A percentile compares a stretch with the other conserved stretches of the same genome.
phyloP scores from a whole-genome alignment of 495 filamentous ascomycete genomes.

The Trichoderma virens region DNA sequence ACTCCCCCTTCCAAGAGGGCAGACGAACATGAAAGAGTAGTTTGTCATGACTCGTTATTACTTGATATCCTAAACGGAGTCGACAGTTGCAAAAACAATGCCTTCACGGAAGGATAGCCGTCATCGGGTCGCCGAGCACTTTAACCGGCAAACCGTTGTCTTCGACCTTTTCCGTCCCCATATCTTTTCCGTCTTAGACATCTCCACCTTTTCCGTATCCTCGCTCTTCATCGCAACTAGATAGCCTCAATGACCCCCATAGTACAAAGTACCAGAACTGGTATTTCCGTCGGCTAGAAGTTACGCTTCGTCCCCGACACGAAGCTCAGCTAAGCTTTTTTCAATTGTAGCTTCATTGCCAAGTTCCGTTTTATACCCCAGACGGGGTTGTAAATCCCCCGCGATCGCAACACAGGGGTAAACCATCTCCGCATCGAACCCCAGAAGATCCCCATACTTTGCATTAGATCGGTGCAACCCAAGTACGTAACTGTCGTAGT shows the following conservation, averaged over 20 bases:
- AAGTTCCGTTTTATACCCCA: background rate
- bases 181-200: background rate
- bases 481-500: background rate
- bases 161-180: background rate
- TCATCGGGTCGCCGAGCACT: background rate
- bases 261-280: no score
- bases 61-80: background rate
- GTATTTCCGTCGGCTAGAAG: constrained; percentile 1
- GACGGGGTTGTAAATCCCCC: background rate
- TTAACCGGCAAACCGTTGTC: background rate
- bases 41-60: no score
- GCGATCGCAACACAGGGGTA: background rate
- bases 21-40: no score
- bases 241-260: background rate
- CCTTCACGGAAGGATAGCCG: background rate
- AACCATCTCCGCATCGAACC: background rate
- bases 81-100: background rate
- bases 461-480: background rate
- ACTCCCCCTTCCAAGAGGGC: no score
- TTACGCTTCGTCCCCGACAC: background rate
- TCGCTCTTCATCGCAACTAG: background rate
- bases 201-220: background rate
- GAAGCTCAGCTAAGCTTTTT: background rate
- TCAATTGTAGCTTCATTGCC: background rate
- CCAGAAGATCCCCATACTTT: background rate